These are phyloP conservation scores for Linnemannia hyalina DNA, from an alignment of 192 early-diverging fungal species.

Conservation along the genomic window DNA sequence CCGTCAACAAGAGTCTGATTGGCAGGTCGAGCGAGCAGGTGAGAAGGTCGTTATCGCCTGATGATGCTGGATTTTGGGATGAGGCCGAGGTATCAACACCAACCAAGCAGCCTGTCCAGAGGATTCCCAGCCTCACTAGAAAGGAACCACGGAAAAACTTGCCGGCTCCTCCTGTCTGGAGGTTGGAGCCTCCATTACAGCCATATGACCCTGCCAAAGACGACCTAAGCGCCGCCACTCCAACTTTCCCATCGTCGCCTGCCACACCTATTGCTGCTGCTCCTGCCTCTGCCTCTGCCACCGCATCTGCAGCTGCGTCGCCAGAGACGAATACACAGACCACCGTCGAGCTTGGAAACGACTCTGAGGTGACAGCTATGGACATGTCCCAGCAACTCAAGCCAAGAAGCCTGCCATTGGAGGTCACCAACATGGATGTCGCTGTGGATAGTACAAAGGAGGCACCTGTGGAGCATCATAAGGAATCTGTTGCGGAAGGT, in stretches of 20 bases:
- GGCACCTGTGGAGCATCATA: not conserved
- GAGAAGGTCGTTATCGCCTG: not conserved
- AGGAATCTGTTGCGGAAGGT: not conserved
- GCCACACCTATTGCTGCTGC: not conserved
- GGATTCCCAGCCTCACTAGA: not conserved
- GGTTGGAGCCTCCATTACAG: not conserved
- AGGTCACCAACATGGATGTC: not conserved
- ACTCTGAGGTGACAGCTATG: not conserved
- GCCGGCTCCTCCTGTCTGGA: constrained; percentile 7
- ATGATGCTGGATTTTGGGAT: constrained; percentile 15
- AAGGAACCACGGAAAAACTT: not conserved
- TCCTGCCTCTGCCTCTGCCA: not conserved
- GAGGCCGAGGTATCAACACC: constrained; percentile 20
- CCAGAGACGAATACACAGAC: not conserved
- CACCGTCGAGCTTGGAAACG: not conserved
- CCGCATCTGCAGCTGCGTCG: not conserved
- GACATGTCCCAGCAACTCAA: not conserved
- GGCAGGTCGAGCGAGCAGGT: not conserved
- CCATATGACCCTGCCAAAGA: constrained; percentile 17
- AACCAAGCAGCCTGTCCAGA: constrained; percentile 1
- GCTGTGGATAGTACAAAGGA: not conserved
- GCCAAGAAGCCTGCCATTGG: not conserved
- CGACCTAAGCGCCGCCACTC: not conserved
- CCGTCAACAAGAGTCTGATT: constrained; percentile 1
- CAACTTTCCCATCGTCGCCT: not conserved